Percentiles rank a stretch among this genome's conserved stretches.
phyloP scores from a whole-genome alignment of 2,329 filamentous ascomycete species.

The Beauveria medogensis region DNA sequence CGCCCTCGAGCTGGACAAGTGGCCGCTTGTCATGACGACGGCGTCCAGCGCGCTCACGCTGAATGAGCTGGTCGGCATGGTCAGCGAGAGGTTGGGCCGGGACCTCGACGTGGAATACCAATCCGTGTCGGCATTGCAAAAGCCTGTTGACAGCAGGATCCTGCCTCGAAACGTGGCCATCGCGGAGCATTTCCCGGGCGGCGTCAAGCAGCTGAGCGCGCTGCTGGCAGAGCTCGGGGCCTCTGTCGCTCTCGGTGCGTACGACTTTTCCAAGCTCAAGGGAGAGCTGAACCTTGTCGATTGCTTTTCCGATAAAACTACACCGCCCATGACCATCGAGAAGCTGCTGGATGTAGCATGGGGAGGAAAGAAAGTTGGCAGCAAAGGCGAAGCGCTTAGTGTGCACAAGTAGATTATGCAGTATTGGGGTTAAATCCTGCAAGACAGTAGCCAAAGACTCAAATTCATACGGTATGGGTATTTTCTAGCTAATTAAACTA shows the following conservation, averaged over 20 bases:
- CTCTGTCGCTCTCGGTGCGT: conserved; percentile 22
- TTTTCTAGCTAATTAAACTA: not conserved
- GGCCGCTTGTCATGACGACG: conserved; percentile 22
- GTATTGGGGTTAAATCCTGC: not conserved
- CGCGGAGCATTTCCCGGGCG: conserved; percentile 20
- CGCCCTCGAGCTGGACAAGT: conserved; percentile 22
- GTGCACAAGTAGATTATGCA: not conserved
- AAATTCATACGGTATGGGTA: not conserved
- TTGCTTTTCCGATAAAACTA: conserved; percentile 12
- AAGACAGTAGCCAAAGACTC: not conserved
- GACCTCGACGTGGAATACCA: conserved; percentile 21
- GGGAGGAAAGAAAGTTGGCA: not conserved
- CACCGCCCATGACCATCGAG: not conserved
- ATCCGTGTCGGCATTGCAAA: conserved; percentile 17
- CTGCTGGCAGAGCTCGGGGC: conserved; percentile 25
- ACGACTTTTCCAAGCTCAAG: conserved; percentile 17
- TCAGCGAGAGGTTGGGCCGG: conserved; percentile 24
- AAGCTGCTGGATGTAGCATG: not conserved
- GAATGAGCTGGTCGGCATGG: conserved; percentile 21
- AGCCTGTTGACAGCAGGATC: conserved; percentile 15
- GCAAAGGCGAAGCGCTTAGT: not conserved
- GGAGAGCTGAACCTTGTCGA: conserved; percentile 18
- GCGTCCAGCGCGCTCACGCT: conserved; percentile 21
- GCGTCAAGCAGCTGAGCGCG: conserved; percentile 18
- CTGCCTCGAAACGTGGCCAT: conserved; percentile 22